These are phyloP conservation scores for Chrysoporthe austroafricana DNA, from an alignment of 2,329 filamentous ascomycete species.

Conservation along the genomic window DNA sequence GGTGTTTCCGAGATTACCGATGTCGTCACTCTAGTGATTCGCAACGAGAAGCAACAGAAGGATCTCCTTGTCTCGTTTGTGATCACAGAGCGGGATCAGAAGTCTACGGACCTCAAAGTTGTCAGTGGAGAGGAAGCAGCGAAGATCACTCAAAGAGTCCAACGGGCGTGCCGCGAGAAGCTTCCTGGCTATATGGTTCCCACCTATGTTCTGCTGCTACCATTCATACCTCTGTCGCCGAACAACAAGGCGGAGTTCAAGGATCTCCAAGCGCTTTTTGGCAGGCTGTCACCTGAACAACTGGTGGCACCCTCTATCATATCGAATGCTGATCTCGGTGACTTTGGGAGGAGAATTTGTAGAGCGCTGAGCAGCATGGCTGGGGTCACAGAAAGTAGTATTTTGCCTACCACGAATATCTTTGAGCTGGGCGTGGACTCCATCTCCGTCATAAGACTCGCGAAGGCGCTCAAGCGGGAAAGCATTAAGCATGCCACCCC, in stretches of 20 bases:
- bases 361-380: slow-evolving; percentile 58
- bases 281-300: slow-evolving; percentile 59
- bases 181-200: slow-evolving; percentile 91
- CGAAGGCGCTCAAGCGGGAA: slow-evolving; percentile 62
- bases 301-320: slow-evolving; percentile 60
- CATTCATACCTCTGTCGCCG: slow-evolving; percentile 75
- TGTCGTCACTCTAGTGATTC: slow-evolving; percentile 74
- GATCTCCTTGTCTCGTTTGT: slow-evolving; percentile 84
- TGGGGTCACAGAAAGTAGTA: slow-evolving; percentile 44
- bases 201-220: slow-evolving; percentile 75
- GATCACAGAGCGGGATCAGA: slow-evolving; percentile 35
- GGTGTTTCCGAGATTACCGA: slow-evolving; percentile 64
- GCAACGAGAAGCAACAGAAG: slow-evolving; percentile 74
- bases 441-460: slow-evolving; percentile 76
- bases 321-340: slow-evolving; percentile 32
- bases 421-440: slow-evolving; percentile 90
- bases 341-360: slow-evolving; percentile 53
- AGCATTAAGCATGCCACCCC: slow-evolving; percentile 67
- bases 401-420: slow-evolving; percentile 66
- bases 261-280: slow-evolving; percentile 68
- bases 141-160: slow-evolving; percentile 50
- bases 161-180: slow-evolving; percentile 66
- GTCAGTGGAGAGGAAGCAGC: slow-evolving; percentile 40
- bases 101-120: slow-evolving; percentile 31
- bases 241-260: slow-evolving; percentile 90